A percentile compares a stretch with the other conserved stretches of the same genome.
Evolutionary conservation across 352 stramenopile genomes (phyloP).

Genomic region (Phytophthora pluvialis): DNA sequence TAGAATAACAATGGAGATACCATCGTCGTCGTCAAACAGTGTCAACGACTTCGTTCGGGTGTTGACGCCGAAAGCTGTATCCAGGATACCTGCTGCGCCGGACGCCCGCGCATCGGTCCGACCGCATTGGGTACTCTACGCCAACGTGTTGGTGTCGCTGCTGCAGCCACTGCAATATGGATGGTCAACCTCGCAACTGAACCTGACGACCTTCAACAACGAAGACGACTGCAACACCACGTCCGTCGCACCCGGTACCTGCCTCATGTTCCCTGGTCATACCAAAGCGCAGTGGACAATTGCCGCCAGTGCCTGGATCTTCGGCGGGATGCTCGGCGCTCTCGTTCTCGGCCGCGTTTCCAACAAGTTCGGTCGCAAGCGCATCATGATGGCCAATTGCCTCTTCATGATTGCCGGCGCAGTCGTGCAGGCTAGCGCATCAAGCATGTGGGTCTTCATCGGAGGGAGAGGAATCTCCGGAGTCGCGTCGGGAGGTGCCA

Average conservation of each 20-base stretch:
- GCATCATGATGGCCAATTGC: constrained; percentile 38
- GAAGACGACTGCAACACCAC: constrained; percentile 46
- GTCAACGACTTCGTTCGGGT: background rate
- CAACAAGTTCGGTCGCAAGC: constrained; percentile 57
- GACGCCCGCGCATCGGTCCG: background rate
- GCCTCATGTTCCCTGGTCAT: constrained; percentile 38
- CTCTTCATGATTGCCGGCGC: constrained; percentile 51
- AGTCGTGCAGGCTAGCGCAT: constrained; percentile 34
- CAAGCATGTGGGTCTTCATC: constrained; percentile 40
- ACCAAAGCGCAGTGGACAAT: constrained; percentile 56
- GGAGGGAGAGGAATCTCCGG: constrained; percentile 48
- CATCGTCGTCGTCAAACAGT: background rate
- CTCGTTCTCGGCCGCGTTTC: constrained; percentile 33
- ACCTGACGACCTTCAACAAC: constrained; percentile 44
- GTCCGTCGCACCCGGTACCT: constrained; percentile 36
- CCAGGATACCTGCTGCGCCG: constrained; percentile 2
- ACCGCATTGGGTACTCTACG: constrained; percentile 23
- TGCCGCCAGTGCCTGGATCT: constrained; percentile 63
- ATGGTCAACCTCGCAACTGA: constrained; percentile 64
- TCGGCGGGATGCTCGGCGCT: constrained; percentile 53
- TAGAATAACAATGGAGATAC: background rate
- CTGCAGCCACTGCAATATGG: constrained; percentile 48
- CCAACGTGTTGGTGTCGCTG: constrained; percentile 52
- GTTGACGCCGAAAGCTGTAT: constrained; percentile 1
- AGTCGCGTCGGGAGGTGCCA: constrained; percentile 44